Conservation (phyloP, 2,329 filamentous ascomycete species). For the Exophiala bonariae region DNA sequence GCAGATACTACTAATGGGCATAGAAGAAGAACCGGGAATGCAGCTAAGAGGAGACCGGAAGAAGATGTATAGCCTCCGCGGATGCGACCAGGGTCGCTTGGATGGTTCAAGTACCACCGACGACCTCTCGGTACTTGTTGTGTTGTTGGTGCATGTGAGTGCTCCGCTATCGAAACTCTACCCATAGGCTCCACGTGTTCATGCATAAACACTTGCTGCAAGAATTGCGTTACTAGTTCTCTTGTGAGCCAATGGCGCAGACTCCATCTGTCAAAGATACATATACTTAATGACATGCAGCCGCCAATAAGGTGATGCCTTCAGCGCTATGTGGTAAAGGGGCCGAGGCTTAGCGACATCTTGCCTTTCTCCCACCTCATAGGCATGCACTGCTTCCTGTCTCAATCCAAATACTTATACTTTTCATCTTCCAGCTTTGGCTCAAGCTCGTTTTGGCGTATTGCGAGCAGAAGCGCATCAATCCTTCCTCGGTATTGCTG, state of each 20-base stretch:
- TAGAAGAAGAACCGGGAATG: too few species aligned
- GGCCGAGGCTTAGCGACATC: too few species aligned
- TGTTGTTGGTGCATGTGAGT: background rate
- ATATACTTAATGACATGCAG: too few species aligned
- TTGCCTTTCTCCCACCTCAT: too few species aligned
- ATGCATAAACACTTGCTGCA: background rate
- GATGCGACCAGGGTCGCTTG: too few species aligned
- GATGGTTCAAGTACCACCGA: too few species aligned
- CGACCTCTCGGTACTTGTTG: background rate
- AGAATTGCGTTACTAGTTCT: background rate
- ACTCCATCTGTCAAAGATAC: background rate
- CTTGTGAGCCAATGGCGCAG: background rate
- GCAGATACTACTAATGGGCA: background rate
- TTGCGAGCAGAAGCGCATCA: background rate
- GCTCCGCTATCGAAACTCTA: background rate
- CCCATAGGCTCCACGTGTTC: conserved; percentile 2
- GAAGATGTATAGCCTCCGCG: too few species aligned
- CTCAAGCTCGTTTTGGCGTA: background rate
- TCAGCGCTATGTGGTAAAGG: too few species aligned
- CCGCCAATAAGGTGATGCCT: too few species aligned
- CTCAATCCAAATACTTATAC: too few species aligned
- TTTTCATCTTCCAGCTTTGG: too few species aligned
- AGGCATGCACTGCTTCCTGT: too few species aligned
- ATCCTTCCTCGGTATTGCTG: background rate
- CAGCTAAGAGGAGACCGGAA: background rate